Percentiles rank a stretch among this genome's conserved stretches.
Conservation (phyloP, 306 rosid species). For the Cicer judaicum region DNA sequence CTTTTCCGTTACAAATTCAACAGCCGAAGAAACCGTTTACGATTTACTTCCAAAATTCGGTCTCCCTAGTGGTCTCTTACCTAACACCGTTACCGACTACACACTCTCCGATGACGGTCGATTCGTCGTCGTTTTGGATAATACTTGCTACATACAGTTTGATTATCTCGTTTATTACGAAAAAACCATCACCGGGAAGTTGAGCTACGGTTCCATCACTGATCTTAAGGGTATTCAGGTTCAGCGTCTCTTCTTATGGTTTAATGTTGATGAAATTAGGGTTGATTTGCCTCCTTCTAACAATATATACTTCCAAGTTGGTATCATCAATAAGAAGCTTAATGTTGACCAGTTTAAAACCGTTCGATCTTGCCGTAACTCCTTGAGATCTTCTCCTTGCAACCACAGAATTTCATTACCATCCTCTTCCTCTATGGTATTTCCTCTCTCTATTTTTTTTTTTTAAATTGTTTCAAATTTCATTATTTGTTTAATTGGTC, state of each 20-base stretch:
- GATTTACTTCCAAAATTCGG: constrained; percentile 77
- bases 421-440: background rate
- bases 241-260: constrained; percentile 72
- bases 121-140: constrained; percentile 64
- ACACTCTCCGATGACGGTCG: constrained; percentile 63
- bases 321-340: constrained; percentile 83
- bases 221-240: constrained; percentile 80
- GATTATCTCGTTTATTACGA: constrained; percentile 83
- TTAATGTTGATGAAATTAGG: constrained; percentile 82
- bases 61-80: constrained; percentile 81
- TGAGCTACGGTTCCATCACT: constrained; percentile 75
- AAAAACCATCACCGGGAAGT: constrained; percentile 66
- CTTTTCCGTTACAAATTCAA: background rate
- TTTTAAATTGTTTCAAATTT: background rate
- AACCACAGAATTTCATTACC: background rate
- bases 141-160: constrained; percentile 74
- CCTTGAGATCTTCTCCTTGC: constrained; percentile 46
- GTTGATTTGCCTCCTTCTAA: constrained; percentile 92
- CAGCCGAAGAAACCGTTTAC: constrained; percentile 54
- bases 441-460: background rate
- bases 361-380: constrained; percentile 67
- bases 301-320: constrained; percentile 82
- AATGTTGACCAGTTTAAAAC: constrained; percentile 72
- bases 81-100: constrained; percentile 66
- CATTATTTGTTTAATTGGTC: background rate